Base-by-base conservation (phyloP, 2,329 filamentous ascomycete species). In the Colletotrichum coccodes region DNA sequence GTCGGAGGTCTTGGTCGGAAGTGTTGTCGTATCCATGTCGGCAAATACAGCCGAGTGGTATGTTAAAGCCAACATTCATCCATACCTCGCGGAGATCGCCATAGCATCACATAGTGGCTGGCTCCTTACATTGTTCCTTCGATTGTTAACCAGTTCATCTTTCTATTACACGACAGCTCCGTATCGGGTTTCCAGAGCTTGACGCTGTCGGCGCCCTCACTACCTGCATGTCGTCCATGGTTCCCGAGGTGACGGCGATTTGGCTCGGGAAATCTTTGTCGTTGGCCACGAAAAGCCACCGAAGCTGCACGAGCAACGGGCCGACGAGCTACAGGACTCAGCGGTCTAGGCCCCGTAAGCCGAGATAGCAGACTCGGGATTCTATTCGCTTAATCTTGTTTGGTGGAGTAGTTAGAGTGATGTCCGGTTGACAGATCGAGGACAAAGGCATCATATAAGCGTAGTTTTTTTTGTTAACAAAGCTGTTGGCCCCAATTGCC, bases 401-500 rank as follows among this genome's bases (percentile, higher is more conserved):
- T 34, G 14, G 12, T 4, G 14, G 14, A 26, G 14, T 28, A n/a
- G 30, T 47, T 6, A 59, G 56, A 9, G 18, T 36, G 32, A 28
- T n/a, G 8, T 14, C 12, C 7, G 16, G 30, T 6, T 23, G 14
- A n/a, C 8, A 36, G 18, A 23, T 21, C n/a, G 30, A 1, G n/a
- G n/a, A 3, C 9, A 8, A 12, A 32, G 40, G 8, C 3, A 21
- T 44, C 11, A 21, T 40, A 57, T 12, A 30, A 9, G 14, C 56
- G 18, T 46, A 59, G 40, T n/a, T 34, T 46, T 34, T 46, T 59
- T 14, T 59, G 16, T 59, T 40, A 8, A 59, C 30, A 7, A 59
- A 21, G 56, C 56, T 59, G 42, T 59, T 59, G 8, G 56, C 56
- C n/a, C 56, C 56, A 26, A 59, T 46, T 7, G 56, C 34, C 2